A percentile compares a stretch with the other conserved stretches of the same genome.
phyloP scores from a whole-genome alignment of 176 grass and related monocot genomes.

The Oryza meyeriana region DNA sequence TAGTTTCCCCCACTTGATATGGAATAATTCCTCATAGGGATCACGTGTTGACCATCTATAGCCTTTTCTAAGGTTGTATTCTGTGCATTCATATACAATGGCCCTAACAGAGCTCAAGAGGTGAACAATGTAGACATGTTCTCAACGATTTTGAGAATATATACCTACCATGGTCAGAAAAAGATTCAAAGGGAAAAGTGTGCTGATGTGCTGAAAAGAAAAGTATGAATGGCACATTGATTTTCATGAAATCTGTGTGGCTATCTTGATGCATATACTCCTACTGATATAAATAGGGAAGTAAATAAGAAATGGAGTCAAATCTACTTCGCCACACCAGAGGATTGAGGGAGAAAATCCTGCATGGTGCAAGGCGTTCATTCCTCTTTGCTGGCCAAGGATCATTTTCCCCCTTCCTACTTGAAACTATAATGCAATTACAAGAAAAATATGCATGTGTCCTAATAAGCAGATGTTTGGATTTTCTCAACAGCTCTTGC shows the following conservation, averaged over 20 bases:
- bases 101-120: constrained; percentile 32
- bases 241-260: neutral
- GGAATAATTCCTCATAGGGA: constrained; percentile 24
- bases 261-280: neutral
- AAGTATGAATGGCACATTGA: neutral
- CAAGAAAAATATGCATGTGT: neutral
- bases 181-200: constrained; percentile 21
- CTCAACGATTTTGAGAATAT: constrained; percentile 32
- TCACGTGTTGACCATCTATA: neutral
- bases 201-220: neutral
- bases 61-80: constrained; percentile 17
- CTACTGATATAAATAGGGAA: neutral
- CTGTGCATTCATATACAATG: constrained; percentile 1
- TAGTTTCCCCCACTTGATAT: constrained; percentile 22
- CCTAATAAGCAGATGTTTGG: neutral
- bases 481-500: neutral
- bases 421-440: neutral
- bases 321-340: neutral
- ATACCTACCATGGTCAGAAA: constrained; percentile 25
- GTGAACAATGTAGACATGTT: neutral
- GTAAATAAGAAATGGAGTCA: neutral
- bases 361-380: neutral
- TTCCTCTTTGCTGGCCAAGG: neutral
- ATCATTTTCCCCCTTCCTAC: neutral
- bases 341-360: neutral